A percentile compares a stretch with the other conserved stretches of the same genome.
phyloP scores from a whole-genome alignment of 2,329 filamentous ascomycete species.

The Neopestalotiopsis rosae region DNA sequence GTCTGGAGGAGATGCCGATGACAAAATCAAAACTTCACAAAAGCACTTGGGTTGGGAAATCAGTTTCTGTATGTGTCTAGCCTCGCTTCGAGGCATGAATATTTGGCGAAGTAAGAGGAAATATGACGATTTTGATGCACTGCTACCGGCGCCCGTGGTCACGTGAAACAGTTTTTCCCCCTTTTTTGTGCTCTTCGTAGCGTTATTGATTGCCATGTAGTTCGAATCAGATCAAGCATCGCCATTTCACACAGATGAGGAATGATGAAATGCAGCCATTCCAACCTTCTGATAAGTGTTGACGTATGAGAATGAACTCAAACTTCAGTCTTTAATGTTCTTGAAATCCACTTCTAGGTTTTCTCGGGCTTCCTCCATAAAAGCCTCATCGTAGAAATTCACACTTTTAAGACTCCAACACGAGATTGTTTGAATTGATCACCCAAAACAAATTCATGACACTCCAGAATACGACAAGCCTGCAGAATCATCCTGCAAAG shows the following conservation, averaged over 20 bases:
- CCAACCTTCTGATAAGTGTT: too few relatives aligned
- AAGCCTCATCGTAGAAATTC: too few relatives aligned
- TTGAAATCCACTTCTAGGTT: too few relatives aligned
- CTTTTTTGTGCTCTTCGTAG: not conserved
- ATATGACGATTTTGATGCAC: not conserved
- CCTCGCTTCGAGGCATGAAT: constrained; percentile 2
- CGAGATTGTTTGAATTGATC: too few relatives aligned
- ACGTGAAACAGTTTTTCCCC: not conserved
- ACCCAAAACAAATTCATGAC: too few relatives aligned
- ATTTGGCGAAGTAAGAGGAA: not conserved
- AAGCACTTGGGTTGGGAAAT: constrained; percentile 10
- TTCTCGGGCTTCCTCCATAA: too few relatives aligned
- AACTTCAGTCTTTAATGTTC: too few relatives aligned
- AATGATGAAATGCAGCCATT: too few relatives aligned
- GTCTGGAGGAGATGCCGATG: not conserved
- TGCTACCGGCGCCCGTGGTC: not conserved
- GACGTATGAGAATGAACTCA: too few relatives aligned
- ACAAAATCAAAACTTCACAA: constrained; percentile 10
- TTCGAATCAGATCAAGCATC: not conserved
- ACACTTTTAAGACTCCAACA: too few relatives aligned
- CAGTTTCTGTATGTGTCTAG: not conserved
- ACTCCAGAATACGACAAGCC: too few relatives aligned
- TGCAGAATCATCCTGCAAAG: too few relatives aligned
- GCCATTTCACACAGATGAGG: not conserved
- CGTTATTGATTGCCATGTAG: not conserved